Evolutionary conservation across 2,329 filamentous ascomycete genomes (phyloP), one percentile per base, ranked within the genome.

Genomic region (Sporothrix brasiliensis): DNA sequence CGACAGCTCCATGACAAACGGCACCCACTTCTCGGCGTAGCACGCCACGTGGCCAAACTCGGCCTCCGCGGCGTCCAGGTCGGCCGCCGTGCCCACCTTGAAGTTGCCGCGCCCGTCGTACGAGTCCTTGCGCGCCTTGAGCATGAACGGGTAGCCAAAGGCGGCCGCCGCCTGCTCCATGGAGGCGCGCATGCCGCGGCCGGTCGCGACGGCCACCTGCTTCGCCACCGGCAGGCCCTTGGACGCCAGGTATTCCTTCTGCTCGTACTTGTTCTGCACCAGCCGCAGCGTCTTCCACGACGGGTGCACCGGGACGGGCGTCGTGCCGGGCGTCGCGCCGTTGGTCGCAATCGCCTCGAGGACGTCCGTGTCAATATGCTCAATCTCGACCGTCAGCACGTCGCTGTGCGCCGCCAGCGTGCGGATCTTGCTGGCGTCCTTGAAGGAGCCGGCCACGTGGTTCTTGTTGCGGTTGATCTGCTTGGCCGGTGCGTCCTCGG

Each of bases 191-290:
- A 87, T 86, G 65, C 84, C 83, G n/a, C 85, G 81, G 1, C 81
- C 83, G 2, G 77, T 78, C 69, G 87, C 85, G 61, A 96, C 80
- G 34, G 89, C 86, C 67, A 89, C 82, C 75, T 92, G 92, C 58
- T 88, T 85, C 0, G 92, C 91, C 71, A 93, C 90, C 27, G 90
- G 88, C 6, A 97, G 89, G 0, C 86, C 88, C 73, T 88, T 83
- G 73, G 86, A 83, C 58, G 83, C 82, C 69, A 97, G 84, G 78
- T 96, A 90, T 78, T 91, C 87, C 81, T 98, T 97, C 79, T 98
- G 94, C 73, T 88, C 83, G 78, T 88, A 97, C 83, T 98, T 98
- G 83, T 98, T 93, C 83, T 97, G 94, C 76, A 98, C 97, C 21
- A 91, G 89, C 41, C 92, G 88, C 69, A 98, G 86, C 1, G 94